These are phyloP conservation scores for Cyclostephanos tholiformis DNA, from an alignment of 108 stramenopile genomes.

Conservation along the genomic window DNA sequence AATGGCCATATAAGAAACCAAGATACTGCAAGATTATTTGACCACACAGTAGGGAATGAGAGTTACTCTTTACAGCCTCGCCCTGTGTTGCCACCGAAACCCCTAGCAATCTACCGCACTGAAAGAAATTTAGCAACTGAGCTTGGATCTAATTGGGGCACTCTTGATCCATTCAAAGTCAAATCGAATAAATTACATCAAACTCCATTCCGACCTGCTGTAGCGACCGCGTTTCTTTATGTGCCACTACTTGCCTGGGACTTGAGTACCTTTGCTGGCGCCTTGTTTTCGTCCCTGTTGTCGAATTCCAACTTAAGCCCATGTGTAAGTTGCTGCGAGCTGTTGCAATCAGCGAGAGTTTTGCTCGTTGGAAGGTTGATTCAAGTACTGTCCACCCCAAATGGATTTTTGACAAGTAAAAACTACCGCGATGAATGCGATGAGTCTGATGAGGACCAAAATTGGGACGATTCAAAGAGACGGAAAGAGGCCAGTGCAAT, in stretches of 20 bases:
- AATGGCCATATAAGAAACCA: conserved; percentile 23
- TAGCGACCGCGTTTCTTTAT: conserved; percentile 81
- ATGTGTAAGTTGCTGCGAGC: conserved; percentile 50
- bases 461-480: conserved; percentile 43
- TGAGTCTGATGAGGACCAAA: conserved; percentile 30
- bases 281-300: conserved; percentile 75
- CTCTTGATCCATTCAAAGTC: conserved; percentile 58
- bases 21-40: conserved; percentile 33
- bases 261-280: conserved; percentile 78
- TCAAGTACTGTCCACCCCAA: conserved; percentile 73
- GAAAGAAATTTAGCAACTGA: conserved; percentile 36
- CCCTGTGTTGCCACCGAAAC: conserved; percentile 38
- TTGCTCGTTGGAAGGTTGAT: conserved; percentile 69
- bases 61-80: conserved; percentile 12
- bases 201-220: conserved; percentile 76
- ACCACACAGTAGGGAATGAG: conserved; percentile 1
- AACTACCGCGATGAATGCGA: conserved; percentile 34
- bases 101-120: conserved; percentile 35
- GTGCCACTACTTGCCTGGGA: conserved; percentile 89
- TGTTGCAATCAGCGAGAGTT: conserved; percentile 54
- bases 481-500: conserved; percentile 55
- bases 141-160: conserved; percentile 66
- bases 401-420: conserved; percentile 56
- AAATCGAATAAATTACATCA: conserved; percentile 9
- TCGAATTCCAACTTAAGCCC: conserved; percentile 38